phyloP scores from a whole-genome alignment of 768 basidiomycete species.

The Sporobolomyces phaffii region DNA sequence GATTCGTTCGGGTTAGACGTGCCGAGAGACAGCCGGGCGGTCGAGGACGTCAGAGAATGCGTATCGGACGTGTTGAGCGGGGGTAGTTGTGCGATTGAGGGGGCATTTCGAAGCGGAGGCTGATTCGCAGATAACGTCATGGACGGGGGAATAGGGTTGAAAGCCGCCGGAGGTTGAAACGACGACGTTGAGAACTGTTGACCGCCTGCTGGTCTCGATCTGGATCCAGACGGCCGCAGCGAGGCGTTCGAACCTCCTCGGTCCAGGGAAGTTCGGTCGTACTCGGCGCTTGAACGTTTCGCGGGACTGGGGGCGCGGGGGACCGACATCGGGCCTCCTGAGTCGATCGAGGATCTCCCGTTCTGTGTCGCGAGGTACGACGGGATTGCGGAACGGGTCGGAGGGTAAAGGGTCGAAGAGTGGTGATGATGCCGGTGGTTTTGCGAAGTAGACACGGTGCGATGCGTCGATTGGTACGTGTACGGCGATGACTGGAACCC shows the following conservation, averaged over 20 bases:
- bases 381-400: slow-evolving; percentile 34
- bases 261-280: slow-evolving; percentile 25
- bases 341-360: slow-evolving; percentile 14
- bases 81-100: neutral
- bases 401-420: neutral
- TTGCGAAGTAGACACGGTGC: slow-evolving; percentile 19
- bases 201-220: neutral
- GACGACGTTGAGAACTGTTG: slow-evolving; percentile 32
- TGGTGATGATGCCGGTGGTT: slow-evolving; percentile 13
- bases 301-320: slow-evolving; percentile 18
- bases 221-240: neutral
- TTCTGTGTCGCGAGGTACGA: slow-evolving; percentile 7
- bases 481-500: slow-evolving; percentile 37
- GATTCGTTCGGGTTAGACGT: slow-evolving; percentile 5
- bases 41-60: slow-evolving; percentile 22
- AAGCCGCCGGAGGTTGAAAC: slow-evolving; percentile 36
- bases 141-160: slow-evolving; percentile 8
- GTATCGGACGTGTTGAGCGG: neutral
- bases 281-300: slow-evolving; percentile 11
- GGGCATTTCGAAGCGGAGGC: neutral
- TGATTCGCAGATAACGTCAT: slow-evolving; percentile 7
- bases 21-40: slow-evolving; percentile 12
- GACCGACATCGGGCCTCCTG: slow-evolving; percentile 10
- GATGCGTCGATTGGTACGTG: slow-evolving; percentile 39
- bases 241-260: neutral